Evolutionary conservation across 495 filamentous ascomycete species (phyloP).

Genomic region (Hapsidospora chrysogenum): DNA sequence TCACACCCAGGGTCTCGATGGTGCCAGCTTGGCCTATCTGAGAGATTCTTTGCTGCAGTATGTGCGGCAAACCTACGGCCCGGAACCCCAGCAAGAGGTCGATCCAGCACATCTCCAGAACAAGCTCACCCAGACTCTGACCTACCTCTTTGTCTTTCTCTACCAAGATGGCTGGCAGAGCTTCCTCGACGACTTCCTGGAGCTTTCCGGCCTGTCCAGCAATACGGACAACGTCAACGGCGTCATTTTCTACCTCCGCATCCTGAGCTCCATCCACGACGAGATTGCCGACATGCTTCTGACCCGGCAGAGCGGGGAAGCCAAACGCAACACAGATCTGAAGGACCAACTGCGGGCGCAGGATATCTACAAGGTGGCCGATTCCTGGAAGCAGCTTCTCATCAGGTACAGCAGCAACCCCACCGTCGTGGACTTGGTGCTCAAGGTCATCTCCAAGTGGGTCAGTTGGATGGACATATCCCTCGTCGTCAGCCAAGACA

Average conservation of each 20-base stretch:
- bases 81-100: constrained; percentile 28
- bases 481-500: constrained; percentile 73
- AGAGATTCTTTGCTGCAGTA: constrained; percentile 67
- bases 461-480: constrained; percentile 96
- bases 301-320: constrained; percentile 54
- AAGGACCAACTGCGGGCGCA: constrained; percentile 77
- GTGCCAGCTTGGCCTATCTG: constrained; percentile 48
- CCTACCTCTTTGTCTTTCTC: constrained; percentile 69
- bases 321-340: constrained; percentile 61
- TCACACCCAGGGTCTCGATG: constrained; percentile 50
- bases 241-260: constrained; percentile 74
- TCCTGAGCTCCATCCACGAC: constrained; percentile 79
- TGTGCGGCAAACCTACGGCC: constrained; percentile 52
- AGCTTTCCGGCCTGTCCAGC: constrained; percentile 41
- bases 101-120: constrained; percentile 76
- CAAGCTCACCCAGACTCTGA: constrained; percentile 90
- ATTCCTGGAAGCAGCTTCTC: constrained; percentile 83
- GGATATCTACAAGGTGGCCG: constrained; percentile 71
- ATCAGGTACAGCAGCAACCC: constrained; percentile 64
- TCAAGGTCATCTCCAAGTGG: constrained; percentile 85
- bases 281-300: constrained; percentile 89
- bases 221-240: constrained; percentile 51
- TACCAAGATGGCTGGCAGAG: constrained; percentile 73
- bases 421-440: constrained; percentile 61
- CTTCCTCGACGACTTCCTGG: constrained; percentile 78